These are phyloP conservation scores for Litchi chinensis DNA, from an alignment of 345 rosid genomes.

Conservation along the genomic window DNA sequence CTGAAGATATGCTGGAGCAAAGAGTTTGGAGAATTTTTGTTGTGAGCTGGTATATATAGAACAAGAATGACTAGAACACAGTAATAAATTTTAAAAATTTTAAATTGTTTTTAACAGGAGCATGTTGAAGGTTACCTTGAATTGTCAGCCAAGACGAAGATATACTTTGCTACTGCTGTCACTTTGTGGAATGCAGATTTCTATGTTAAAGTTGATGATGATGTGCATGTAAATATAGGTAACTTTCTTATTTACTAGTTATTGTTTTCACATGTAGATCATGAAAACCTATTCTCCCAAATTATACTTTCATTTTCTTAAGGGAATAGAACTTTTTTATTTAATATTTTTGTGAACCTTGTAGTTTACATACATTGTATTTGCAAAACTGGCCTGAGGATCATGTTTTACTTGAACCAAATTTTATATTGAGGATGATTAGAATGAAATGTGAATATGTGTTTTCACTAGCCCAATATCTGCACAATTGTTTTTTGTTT, in stretches of 20 bases:
- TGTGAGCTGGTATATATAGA: not conserved
- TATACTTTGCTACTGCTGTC: constrained; percentile 82
- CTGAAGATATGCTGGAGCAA: not conserved
- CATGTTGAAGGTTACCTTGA: constrained; percentile 98
- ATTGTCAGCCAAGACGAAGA: constrained; percentile 89
- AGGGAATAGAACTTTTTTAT: not conserved
- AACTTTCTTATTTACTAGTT: constrained; percentile 12
- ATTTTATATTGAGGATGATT: not conserved
- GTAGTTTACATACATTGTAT: not conserved
- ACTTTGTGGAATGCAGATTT: constrained; percentile 97
- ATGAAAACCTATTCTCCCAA: not conserved
- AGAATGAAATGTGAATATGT: not conserved
- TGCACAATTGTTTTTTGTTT: constrained; percentile 1
- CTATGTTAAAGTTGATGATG: constrained; percentile 96
- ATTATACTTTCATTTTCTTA: not conserved
- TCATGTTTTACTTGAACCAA: not conserved
- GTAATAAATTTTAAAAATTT: not conserved
- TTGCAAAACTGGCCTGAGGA: not conserved
- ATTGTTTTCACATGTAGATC: constrained; percentile 5
- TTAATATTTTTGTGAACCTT: not conserved
- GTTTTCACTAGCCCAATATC: not conserved
- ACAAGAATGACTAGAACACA: not conserved
- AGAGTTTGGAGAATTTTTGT: not conserved
- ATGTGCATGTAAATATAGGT: constrained; percentile 98
- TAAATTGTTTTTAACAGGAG: constrained; percentile 54